Base-by-base conservation (phyloP, 352 stramenopile genomes). In the Phytophthora pinifolia region DNA sequence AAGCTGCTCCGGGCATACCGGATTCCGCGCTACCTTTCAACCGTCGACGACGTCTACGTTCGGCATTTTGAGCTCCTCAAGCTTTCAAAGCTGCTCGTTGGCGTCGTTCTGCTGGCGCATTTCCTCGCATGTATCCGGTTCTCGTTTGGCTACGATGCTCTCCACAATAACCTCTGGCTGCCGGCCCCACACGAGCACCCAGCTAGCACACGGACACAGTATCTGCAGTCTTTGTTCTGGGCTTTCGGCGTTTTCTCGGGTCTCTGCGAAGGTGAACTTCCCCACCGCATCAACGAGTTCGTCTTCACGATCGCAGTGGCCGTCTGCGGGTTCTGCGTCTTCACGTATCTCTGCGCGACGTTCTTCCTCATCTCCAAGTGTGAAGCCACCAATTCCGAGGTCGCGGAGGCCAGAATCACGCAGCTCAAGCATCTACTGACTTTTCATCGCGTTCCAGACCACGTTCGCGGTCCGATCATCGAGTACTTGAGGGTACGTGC, bases 291-390 rank as follows among this genome's bases (percentile, higher is more conserved):
- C 41, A 33, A 55, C 5, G 63, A 86, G 43, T 83, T 84, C 41
- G 6, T 82, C 1, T 86, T 86, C 59, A 89, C 74, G 7, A 74
- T 85, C 32, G 46, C 61, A 1, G 74, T 89, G 7, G 67, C 65
- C 6, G 36, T 86, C 18, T 76, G 67, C 27, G 76, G 76, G 0
- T 86, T 89, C 50, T 57, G 55, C 0, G 56, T 86, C 13, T 86
- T 89, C 53, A 84, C 72, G 9, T 80, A 76, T 29, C 60, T 89
- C 17, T 86, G 78, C 15, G 74, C 63, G 2, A 85, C 68, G 12
- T 73, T 89, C 27, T 89, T 89, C 44, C 78, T 89, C 37, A 61
- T 89, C 27, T 86, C 78, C 17, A 85, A 83, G 48, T 83, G 78
- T 30, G 75, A 89, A 38, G 71, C 59, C 46, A 69, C 65, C 0